These are phyloP conservation scores for Silene vulgaris DNA, from an alignment of 179 eudicot genomes.

Conservation along the genomic window DNA sequence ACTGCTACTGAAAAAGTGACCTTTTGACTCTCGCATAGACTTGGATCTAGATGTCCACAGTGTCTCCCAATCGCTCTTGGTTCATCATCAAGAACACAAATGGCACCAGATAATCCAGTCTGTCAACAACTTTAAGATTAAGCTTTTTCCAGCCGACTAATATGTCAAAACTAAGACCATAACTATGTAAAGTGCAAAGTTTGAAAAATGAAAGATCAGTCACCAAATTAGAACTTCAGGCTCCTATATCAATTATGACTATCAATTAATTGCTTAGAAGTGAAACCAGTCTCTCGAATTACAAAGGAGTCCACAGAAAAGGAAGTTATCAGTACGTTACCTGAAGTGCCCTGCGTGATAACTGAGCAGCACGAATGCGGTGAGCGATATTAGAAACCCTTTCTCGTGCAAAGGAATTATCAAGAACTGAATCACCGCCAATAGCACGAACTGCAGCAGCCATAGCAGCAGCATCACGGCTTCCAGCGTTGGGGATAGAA, in stretches of 20 bases:
- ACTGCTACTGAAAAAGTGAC: constrained; percentile 80
- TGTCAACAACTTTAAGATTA: constrained; percentile 35
- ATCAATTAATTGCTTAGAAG: background rate
- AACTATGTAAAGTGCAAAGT: constrained; percentile 7
- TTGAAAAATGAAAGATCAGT: background rate
- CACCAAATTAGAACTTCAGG: background rate
- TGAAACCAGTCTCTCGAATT: background rate
- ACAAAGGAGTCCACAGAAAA: background rate
- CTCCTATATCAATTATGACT: constrained; percentile 1
- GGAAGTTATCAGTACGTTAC: constrained; percentile 25
- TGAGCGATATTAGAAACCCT: constrained; percentile 84
- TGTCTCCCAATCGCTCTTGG: constrained; percentile 78
- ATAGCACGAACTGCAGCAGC: constrained; percentile 98
- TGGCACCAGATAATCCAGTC: constrained; percentile 81
- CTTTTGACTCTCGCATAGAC: constrained; percentile 66
- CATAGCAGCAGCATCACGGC: constrained; percentile 95
- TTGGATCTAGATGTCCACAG: constrained; percentile 77
- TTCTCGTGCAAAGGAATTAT: constrained; percentile 91
- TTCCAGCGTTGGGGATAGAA: constrained; percentile 96
- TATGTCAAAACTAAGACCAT: background rate
- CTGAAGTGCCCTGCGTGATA: constrained; percentile 86
- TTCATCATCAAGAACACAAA: constrained; percentile 95
- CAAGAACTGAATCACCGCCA: constrained; percentile 96
- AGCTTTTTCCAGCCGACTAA: constrained; percentile 12
- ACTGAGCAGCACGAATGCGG: constrained; percentile 81